Evolutionary conservation across 805 yeast species (phyloP), one percentile per base, ranked within the genome.

Genomic region (Ogataea ganodermae): DNA sequence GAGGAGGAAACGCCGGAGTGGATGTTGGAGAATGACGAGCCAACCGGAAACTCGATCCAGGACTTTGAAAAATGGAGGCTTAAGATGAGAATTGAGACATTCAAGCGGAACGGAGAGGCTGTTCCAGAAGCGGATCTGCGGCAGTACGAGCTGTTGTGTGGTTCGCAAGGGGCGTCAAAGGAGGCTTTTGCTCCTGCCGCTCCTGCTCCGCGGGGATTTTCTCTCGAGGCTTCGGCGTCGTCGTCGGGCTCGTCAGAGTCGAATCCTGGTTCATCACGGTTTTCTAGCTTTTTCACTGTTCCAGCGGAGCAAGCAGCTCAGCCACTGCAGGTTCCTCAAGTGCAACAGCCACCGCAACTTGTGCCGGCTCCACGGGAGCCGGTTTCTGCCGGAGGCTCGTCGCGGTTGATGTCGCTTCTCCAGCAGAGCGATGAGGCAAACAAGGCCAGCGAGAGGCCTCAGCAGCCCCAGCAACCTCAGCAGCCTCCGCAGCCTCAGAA

Each of bases 21-120:
- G 73, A 59, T 69, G 67, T 31, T 60, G 51, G 62, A 70, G 58
- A 58, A 74, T 63, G 67, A 64, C 43, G 63, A 59, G 32, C 65
- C 67, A 14, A 50, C 59, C 66, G 84, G 84, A 17, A 76, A 72
- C 45, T 74, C 83, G 0, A 76, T 77, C 3, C 75, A 76, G 45
- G 85, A 80, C 51, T 80, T 80, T 55, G 86, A 80, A 58, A 72
- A 69, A 50, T 80, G 85, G 85, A 78, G 79, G 60, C 62, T 73
- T 41, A 71, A 69, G 50, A 76, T 78, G 83, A 72, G 71, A 50
- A 62, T 71, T 40, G 79, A 78, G 57, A 80, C 79, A 32, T 71
- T 71, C 28, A 71, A 67, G 50, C 69, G 72, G 54, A 71, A 74
- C 40, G 80, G 79, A 4, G 78, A 73, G 41, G 58, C 51, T 7